Evolutionary conservation across 2,329 filamentous ascomycete genomes (phyloP), one percentile per base, ranked within the genome.

Genomic region (Leptodontidium sp.): DNA sequence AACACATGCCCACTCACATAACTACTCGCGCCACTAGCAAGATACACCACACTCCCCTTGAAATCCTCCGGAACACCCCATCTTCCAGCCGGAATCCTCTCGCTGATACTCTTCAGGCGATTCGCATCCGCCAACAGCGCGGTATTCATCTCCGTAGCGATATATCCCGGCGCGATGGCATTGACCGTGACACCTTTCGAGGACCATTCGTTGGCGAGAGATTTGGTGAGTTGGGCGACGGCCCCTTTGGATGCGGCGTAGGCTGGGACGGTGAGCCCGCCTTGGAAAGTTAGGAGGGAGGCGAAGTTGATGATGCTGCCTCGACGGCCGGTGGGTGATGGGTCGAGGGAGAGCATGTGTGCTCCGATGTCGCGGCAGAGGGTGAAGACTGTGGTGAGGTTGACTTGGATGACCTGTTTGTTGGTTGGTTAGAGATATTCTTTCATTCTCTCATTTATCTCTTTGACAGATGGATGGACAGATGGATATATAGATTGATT

Each of bases 141-240:
- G 73, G 85, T 86, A 79, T 97, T 98, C 94, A 97, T 97, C 70
- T 97, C 94, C n/a, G 94, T 97, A 61, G 88, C 92, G 75, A 97
- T 93, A 80, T 97, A 97, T 0, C 94, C 94, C 0, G 94, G 94
- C 1, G 94, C 93, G 77, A 97, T 93, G 8, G 91, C 93, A 79
- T 97, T 97, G 50, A 97, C 93, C 0, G 87, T 93, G 70, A 97
- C 86, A 1, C 93, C 93, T 76, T 89, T 86, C n/a, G 84, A 80
- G 0, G 90, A 88, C 94, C 94, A 97, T 82, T 97, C 93, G 78
- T 97, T 97, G 58, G 90, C 89, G 68, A 97, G 84, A 32, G 91
- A 90, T 82, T 82, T 81, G 35, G 76, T 83, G 11, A 80, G 80
- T 82, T 97, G 93, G 6, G 88, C 91, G 0, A 97, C 90, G 9